Conservation (phyloP, 495 filamentous ascomycete species). For the Neurospora cerealis region DNA sequence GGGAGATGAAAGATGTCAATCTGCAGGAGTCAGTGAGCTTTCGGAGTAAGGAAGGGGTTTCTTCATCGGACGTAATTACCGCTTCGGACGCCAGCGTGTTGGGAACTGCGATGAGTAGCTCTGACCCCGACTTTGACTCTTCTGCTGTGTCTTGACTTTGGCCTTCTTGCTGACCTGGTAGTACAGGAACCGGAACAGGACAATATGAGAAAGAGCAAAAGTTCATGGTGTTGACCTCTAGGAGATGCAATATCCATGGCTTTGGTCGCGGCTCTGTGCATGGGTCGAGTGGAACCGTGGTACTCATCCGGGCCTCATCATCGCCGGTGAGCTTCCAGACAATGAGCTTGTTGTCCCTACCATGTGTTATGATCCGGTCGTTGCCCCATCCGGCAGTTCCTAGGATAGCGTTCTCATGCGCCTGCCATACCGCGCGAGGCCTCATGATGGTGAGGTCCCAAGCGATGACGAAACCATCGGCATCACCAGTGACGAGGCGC, state of each 20-base stretch:
- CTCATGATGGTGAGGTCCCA: slow-evolving; percentile 81
- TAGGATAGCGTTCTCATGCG: slow-evolving; percentile 71
- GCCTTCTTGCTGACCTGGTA: neutral
- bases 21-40: slow-evolving; percentile 20
- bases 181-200: slow-evolving; percentile 8
- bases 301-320: slow-evolving; percentile 58
- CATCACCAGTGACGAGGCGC: slow-evolving; percentile 77
- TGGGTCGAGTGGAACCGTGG: slow-evolving; percentile 55
- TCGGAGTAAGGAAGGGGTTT: neutral
- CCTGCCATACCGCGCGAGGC: slow-evolving; percentile 76
- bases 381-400: slow-evolving; percentile 57
- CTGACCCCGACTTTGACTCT: slow-evolving; percentile 5
- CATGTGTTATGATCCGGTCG: slow-evolving; percentile 40
- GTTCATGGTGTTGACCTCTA: slow-evolving; percentile 87
- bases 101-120: slow-evolving; percentile 61
- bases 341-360: slow-evolving; percentile 76
- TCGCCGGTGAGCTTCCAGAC: slow-evolving; percentile 64
- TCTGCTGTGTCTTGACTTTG: slow-evolving; percentile 2
- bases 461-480: slow-evolving; percentile 77
- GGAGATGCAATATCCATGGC: slow-evolving; percentile 77
- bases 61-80: slow-evolving; percentile 29
- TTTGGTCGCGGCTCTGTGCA: slow-evolving; percentile 37
- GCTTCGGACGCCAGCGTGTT: slow-evolving; percentile 67
- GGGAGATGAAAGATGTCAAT: slow-evolving; percentile 86
- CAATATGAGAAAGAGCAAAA: slow-evolving; percentile 84